Evolutionary conservation across 2,329 filamentous ascomycete species (phyloP).

Genomic region (Orbilia ellipsospora): DNA sequence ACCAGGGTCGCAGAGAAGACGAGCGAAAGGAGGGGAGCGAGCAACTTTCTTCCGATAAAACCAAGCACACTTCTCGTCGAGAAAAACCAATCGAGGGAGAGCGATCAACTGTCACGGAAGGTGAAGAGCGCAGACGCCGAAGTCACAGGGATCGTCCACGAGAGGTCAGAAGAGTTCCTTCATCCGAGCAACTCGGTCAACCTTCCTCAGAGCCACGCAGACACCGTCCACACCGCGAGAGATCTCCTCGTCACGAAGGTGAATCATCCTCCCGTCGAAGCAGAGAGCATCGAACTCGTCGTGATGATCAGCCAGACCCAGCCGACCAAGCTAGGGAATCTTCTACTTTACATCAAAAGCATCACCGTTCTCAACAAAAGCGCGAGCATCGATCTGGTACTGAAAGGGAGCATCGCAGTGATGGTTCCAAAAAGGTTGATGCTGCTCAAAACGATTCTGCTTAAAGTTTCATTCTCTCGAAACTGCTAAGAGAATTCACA

Average conservation of each 20-base stretch:
- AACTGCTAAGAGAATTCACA: not conserved
- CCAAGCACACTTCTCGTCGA: too few relatives aligned
- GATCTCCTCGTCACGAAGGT: not conserved
- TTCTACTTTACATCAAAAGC: not conserved
- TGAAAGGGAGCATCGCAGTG: not conserved
- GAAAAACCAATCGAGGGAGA: too few relatives aligned
- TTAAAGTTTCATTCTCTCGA: not conserved
- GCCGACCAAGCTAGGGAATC: not conserved
- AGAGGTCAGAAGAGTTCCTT: too few relatives aligned
- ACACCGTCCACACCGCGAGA: slow-evolving; percentile 5
- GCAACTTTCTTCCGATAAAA: too few relatives aligned
- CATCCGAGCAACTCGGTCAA: not conserved
- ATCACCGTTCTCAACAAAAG: not conserved
- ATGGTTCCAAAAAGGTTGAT: not conserved
- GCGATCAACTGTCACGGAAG: too few relatives aligned
- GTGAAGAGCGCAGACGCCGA: too few relatives aligned
- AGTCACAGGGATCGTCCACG: too few relatives aligned
- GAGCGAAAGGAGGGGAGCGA: too few relatives aligned
- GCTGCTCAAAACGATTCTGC: not conserved
- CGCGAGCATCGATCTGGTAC: not conserved
- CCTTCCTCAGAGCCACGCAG: not conserved
- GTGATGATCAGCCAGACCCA: not conserved
- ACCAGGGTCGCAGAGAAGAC: not conserved
- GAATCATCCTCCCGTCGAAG: not conserved
- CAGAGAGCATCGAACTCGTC: not conserved